A percentile compares a stretch with the other conserved stretches of the same genome.
Conservation (phyloP, 2,329 filamentous ascomycete species). For the Fusarium aywerte region DNA sequence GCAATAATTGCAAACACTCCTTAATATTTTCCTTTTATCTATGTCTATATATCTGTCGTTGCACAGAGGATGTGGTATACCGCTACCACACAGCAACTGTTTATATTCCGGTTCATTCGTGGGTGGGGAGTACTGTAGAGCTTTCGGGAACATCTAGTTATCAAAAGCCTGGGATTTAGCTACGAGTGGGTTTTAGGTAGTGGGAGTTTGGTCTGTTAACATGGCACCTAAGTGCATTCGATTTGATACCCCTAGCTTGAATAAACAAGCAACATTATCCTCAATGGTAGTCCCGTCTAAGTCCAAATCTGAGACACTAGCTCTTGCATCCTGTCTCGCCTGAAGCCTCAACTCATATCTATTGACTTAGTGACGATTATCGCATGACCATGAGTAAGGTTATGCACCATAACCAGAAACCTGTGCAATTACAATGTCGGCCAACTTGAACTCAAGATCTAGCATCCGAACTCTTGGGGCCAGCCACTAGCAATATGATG, state of each 20-base stretch:
- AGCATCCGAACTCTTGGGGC: not conserved
- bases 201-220: constrained; percentile 31
- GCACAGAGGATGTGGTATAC: not conserved
- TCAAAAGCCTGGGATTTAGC: constrained; percentile 23
- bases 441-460: not conserved
- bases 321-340: not conserved
- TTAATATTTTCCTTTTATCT: constrained; percentile 8
- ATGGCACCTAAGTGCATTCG: constrained; percentile 22
- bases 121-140: constrained; percentile 14
- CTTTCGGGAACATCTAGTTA: not conserved
- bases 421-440: not conserved
- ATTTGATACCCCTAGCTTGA: constrained; percentile 40
- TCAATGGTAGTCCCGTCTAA: not conserved
- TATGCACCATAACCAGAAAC: not conserved
- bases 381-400: not conserved
- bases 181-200: constrained; percentile 2
- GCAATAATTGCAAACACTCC: constrained; percentile 3
- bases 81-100: not conserved
- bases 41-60: constrained; percentile 9
- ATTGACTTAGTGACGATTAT: not conserved
- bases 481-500: not conserved
- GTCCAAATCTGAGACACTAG: not conserved
- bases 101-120: constrained; percentile 9
- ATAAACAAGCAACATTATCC: constrained; percentile 15
- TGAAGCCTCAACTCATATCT: not conserved